phyloP scores from a whole-genome alignment of 2,329 filamentous ascomycete genomes.

The Davidsoniella virescens region DNA sequence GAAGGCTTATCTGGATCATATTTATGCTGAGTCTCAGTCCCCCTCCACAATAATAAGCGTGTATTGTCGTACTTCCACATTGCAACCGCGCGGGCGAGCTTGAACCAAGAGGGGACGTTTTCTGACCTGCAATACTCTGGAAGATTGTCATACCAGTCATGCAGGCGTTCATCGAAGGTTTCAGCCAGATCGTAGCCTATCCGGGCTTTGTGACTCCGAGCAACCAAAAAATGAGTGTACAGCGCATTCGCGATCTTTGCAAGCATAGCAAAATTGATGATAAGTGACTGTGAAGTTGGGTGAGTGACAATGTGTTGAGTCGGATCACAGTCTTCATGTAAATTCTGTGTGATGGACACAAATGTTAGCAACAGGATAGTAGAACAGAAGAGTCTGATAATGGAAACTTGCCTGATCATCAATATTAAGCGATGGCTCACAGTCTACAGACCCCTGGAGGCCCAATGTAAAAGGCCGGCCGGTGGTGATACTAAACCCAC shows the following conservation, averaged over 20 bases:
- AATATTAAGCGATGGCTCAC: conserved; percentile 26
- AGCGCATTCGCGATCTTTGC: conserved; percentile 25
- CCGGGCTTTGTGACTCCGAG: conserved; percentile 20
- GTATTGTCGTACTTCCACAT: conserved; percentile 28
- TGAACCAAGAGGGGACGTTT: conserved; percentile 21
- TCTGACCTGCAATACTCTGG: conserved; percentile 21
- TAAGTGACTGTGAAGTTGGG: conserved; percentile 25
- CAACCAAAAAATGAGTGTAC: conserved; percentile 25
- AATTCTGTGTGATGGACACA: too few relatives aligned
- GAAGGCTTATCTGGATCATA: conserved; percentile 16
- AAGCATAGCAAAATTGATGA: conserved; percentile 26
- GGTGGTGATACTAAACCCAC: conserved; percentile 32
- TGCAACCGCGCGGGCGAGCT: conserved; percentile 23
- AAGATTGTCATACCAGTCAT: conserved; percentile 20
- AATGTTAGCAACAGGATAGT: too few relatives aligned
- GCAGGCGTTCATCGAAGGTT: conserved; percentile 23
- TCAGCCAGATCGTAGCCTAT: conserved; percentile 24
- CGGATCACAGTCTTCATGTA: background rate
- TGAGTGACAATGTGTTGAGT: conserved; percentile 19
- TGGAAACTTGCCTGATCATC: conserved; percentile 23
- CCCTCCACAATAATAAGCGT: conserved; percentile 26
- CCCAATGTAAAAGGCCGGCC: conserved; percentile 26
- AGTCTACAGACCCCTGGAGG: conserved; percentile 26
- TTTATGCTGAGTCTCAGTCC: conserved; percentile 22
- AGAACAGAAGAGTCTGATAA: too few relatives aligned